Conservation (phyloP, 106 monocot species). For the Agapanthus africanus region DNA sequence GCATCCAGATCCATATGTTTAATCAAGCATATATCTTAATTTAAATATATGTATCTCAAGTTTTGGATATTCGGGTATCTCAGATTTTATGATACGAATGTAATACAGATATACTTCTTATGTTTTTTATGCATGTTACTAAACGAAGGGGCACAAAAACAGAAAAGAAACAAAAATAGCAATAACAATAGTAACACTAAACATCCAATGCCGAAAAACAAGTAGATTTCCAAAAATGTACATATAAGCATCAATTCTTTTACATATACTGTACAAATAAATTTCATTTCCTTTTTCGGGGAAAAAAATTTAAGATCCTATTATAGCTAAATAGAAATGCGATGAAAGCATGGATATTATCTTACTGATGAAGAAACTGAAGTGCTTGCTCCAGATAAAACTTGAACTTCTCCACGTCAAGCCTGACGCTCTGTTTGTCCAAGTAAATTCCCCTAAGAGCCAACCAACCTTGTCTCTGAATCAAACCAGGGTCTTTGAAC, state of each 20-base stretch:
- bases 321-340: neutral
- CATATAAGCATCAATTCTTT: neutral
- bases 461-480: constrained; percentile 34
- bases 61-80: neutral
- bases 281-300: neutral
- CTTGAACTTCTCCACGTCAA: constrained; percentile 28
- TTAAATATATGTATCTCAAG: neutral
- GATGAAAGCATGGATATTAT: neutral
- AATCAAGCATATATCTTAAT: too few relatives aligned
- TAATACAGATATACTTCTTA: too few relatives aligned
- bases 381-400: constrained; percentile 23
- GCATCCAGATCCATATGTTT: too few relatives aligned
- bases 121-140: too few relatives aligned
- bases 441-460: constrained; percentile 15
- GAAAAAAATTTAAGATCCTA: neutral
- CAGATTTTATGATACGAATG: neutral
- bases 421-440: constrained; percentile 23
- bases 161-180: neutral
- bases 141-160: too few relatives aligned
- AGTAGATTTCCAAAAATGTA: neutral
- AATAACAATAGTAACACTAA: neutral
- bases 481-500: constrained; percentile 22
- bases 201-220: neutral
- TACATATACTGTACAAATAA: constrained; percentile 6
- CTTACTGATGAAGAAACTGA: constrained; percentile 9